Base-by-base conservation (phyloP, 345 rosid species). In the Eucalyptus caleyi region DNA sequence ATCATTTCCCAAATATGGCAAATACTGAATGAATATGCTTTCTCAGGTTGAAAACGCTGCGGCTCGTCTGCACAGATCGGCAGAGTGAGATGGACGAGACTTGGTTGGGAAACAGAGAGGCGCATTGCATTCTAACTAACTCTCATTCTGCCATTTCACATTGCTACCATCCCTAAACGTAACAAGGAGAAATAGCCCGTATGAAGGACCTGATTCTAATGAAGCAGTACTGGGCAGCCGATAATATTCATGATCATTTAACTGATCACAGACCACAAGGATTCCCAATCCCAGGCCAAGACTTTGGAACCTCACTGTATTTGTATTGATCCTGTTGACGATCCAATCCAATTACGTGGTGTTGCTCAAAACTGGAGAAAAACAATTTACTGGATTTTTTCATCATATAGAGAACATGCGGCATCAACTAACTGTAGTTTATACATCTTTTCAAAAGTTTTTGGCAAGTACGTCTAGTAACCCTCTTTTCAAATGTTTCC, bases 1-100 rank as follows among this genome's bases (percentile, higher is more conserved):
- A 18, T 19, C n/a, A 56, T 86, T 7, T 37, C 26, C 11, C 34
- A 1, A 77, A 21, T 4, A n/a, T 11, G 26, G 72, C 32, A 67
- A 9, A 34, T 50, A 53, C 40, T 26, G 56, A 50, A 50, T 53
- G 11, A 24, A 34, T 32, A 19, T 82, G 11, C 32, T 50, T 89
- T 40, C 88, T 50, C 80, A 97, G 99, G 99, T 96, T 62, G 96
- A 89, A 88, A 97, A 94, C 21, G 96, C 99, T 56, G 91, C 86
- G 21, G 89, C 91, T 9, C 92, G 99, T 16, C 89, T 95, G 90
- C 89, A 91, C 90, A 87, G 69, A 16, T 95, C 96, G 3, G 91
- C 98, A 37, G 91, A 90, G 14, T 93, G 77, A 42, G 96, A 94
- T 3, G 1, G 77, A 65, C 6, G 6, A 77, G 47, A 40, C 30